Evolutionary conservation across 148 eudicot species (phyloP).

Genomic region (Beta vulgaris): DNA sequence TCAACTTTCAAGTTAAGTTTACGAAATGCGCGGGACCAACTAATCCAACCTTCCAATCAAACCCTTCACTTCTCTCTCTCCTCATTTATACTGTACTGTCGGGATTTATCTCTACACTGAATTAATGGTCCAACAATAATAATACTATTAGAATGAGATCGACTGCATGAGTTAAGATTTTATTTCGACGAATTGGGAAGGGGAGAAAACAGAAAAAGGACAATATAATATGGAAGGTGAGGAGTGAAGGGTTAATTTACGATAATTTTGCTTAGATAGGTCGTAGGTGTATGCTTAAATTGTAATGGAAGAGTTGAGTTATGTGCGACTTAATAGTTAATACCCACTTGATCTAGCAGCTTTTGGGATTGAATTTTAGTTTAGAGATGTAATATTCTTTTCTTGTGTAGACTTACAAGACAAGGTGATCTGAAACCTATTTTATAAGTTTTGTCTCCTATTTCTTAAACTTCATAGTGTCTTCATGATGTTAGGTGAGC

Average conservation of each 20-base stretch:
- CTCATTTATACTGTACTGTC: slow-evolving; percentile 1
- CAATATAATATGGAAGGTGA: no score
- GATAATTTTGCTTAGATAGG: slow-evolving; percentile 22
- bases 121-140: not conserved
- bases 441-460: no score
- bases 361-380: slow-evolving; percentile 1
- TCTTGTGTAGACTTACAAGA: slow-evolving; percentile 22
- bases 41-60: slow-evolving; percentile 27
- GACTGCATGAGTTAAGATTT: no score
- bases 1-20: slow-evolving; percentile 35
- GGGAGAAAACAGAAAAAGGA: no score
- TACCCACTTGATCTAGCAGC: not conserved
- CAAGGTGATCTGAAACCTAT: no score
- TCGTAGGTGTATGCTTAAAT: slow-evolving; percentile 29
- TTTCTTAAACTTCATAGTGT: no score
- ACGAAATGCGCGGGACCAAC: slow-evolving; percentile 40
- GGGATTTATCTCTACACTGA: not conserved
- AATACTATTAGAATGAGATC: no score
- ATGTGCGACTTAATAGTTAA: no score
- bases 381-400: slow-evolving; percentile 22
- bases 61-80: slow-evolving; percentile 12
- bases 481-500: no score
- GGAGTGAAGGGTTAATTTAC: no score
- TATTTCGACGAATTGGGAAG: not conserved
- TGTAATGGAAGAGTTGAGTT: slow-evolving; percentile 23